phyloP scores from a whole-genome alignment of 1,284 basidiomycete species.

The Baeospora myosura region DNA sequence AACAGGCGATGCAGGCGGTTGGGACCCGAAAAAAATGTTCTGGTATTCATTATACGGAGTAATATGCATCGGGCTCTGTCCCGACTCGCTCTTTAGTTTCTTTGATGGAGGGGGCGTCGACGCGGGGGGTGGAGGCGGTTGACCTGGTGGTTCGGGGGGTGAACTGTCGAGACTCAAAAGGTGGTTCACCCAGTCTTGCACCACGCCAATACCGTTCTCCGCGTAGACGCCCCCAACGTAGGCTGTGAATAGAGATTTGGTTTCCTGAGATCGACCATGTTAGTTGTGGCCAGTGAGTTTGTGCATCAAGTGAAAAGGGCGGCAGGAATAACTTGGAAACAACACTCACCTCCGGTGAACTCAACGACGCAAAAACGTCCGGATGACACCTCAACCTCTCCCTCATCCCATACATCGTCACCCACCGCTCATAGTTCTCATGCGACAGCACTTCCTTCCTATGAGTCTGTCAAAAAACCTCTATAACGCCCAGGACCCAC shows the following conservation, averaged over 20 bases:
- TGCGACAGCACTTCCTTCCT: conserved; percentile 37
- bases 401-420: conserved; percentile 46
- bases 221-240: conserved; percentile 60
- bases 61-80: not conserved
- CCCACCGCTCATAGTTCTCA: conserved; percentile 49
- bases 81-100: conserved; percentile 27
- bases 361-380: conserved; percentile 31
- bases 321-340: conserved; percentile 9
- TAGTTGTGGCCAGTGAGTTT: not conserved
- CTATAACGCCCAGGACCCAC: not conserved
- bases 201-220: conserved; percentile 43
- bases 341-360: conserved; percentile 39
- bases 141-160: not conserved
- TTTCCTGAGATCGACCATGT: conserved; percentile 39
- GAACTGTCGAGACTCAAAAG: conserved; percentile 27
- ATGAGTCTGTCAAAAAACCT: not conserved
- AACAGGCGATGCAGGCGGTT: not conserved
- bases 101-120: conserved; percentile 27
- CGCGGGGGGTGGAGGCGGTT: conserved; percentile 16
- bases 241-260: conserved; percentile 48
- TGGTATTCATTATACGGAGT: not conserved
- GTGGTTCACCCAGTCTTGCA: conserved; percentile 52
- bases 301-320: too few relatives aligned
- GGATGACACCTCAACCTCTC: conserved; percentile 51
- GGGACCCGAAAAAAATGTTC: not conserved